Conservation (phyloP, 371 early-diverging fungal species). For the Apophysomyces sp. region DNA sequence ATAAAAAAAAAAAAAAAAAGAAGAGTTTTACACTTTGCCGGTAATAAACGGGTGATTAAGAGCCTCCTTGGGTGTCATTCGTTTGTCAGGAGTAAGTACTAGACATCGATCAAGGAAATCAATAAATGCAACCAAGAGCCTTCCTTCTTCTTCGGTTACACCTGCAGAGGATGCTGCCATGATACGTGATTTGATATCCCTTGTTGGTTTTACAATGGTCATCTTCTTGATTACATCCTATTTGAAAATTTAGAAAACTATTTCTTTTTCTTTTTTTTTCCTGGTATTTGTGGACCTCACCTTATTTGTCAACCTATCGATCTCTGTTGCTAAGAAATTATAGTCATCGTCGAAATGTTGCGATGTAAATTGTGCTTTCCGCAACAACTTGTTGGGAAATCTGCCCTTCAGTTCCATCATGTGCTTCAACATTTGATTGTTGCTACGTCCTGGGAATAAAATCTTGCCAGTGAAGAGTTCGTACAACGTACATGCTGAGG, state of each 20-base stretch:
- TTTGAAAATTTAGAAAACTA: conserved; percentile 3
- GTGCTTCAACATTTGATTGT: conserved; percentile 94
- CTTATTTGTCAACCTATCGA: conserved; percentile 72
- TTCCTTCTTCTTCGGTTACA: conserved; percentile 56
- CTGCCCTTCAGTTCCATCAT: conserved; percentile 95
- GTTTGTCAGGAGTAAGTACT: conserved; percentile 84
- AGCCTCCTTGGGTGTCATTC: conserved; percentile 92
- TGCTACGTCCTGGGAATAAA: conserved; percentile 90
- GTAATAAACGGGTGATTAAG: conserved; percentile 89
- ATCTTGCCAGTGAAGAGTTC: conserved; percentile 96
- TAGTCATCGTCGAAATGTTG: conserved; percentile 88
- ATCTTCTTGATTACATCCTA: conserved; percentile 68
- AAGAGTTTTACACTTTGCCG: conserved; percentile 28
- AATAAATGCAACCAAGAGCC: conserved; percentile 57
- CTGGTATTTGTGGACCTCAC: conserved; percentile 15
- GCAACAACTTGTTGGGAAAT: conserved; percentile 79
- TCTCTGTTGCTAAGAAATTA: conserved; percentile 64
- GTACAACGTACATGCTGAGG: conserved; percentile 96
- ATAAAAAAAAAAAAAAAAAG: neutral
- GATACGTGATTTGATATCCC: conserved; percentile 72
- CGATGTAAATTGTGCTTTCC: conserved; percentile 74
- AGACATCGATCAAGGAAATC: conserved; percentile 88
- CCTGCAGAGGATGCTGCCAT: conserved; percentile 44
- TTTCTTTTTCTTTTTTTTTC: neutral
- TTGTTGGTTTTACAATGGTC: conserved; percentile 62